Base-by-base conservation (phyloP, 2,329 filamentous ascomycete species). In the Neospermospora avenae region DNA sequence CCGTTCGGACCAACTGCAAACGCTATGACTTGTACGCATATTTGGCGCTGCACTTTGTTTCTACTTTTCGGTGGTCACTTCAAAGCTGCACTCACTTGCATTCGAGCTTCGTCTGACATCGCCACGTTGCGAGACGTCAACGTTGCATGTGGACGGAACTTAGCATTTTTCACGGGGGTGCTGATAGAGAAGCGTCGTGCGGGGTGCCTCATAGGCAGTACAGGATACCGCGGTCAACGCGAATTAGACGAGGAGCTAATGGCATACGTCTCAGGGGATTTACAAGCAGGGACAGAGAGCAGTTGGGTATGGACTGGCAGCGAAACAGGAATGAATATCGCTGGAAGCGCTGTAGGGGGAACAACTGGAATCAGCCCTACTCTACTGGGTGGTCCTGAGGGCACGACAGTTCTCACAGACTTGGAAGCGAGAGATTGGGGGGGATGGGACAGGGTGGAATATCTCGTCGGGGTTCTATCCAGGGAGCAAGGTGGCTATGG, bases 31-130 rank as follows among this genome's bases (percentile, higher is more conserved):
- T 89, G 91, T 59, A 86, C 85, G 14, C 95, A 98, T 72, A 81
- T 96, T 46, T 97, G 96, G 84, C 88, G 93, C 22, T 96, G 89
- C 70, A 82, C 89, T 1, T 80, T 98, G 0, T 86, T 97, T 59
- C 79, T 97, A 4, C 83, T 93, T 22, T 84, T 96, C 55, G 83
- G 84, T 0, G 87, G 87, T 44, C 87, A 91, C 55, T 89, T 88
- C 70, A 84, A 88, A 4, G 81, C 86, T 2, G 93, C 93, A 0
- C 75, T 87, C 11, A 83, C 84, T 2, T 91, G 93, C 67, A 81
- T 93, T 11, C 84, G 89, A 57, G 86, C 88, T 0, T 84, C 89
- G 11, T 82, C 85, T 1, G 83, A 84, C 1, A 87, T 97, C 58
- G 87, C 88, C 28, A 81, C 86, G n/a, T 77, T 84, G 16, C 83